phyloP scores from a whole-genome alignment of 805 yeast genomes.

The Candida stauntonica region DNA sequence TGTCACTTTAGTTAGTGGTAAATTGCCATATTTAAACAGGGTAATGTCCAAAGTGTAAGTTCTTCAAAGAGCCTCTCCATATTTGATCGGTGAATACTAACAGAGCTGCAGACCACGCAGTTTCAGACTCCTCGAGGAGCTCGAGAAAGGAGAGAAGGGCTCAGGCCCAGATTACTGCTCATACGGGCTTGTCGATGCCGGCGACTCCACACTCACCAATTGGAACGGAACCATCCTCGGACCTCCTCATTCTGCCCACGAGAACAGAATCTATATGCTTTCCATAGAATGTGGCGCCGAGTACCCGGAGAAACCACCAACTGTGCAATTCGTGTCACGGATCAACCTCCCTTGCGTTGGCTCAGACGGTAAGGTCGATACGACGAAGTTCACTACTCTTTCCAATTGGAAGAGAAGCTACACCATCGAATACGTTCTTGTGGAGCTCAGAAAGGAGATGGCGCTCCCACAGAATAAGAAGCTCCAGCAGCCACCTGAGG shows the following conservation, averaged over 20 bases:
- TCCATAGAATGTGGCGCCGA: constrained; percentile 74
- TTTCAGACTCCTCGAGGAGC: constrained; percentile 89
- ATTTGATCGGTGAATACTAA: neutral
- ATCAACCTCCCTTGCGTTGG: constrained; percentile 89
- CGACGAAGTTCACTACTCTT: constrained; percentile 58
- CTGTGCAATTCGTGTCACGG: constrained; percentile 72
- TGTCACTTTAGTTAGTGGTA: no score
- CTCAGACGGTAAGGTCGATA: constrained; percentile 50
- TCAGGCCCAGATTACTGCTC: constrained; percentile 96
- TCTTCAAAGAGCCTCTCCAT: no score
- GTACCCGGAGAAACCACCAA: constrained; percentile 90
- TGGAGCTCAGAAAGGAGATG: constrained; percentile 90
- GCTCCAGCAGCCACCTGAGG: constrained; percentile 89
- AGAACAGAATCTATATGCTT: constrained; percentile 86
- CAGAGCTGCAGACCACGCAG: constrained; percentile 69
- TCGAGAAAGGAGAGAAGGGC: constrained; percentile 98
- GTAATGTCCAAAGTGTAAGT: constrained; percentile 7
- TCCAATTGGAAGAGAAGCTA: constrained; percentile 82
- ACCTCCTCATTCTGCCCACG: constrained; percentile 89
- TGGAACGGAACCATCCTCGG: constrained; percentile 99
- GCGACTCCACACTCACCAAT: constrained; percentile 86
- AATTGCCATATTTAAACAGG: no score
- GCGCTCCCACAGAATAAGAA: constrained; percentile 78
- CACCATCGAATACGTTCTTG: constrained; percentile 87
- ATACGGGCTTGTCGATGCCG: constrained; percentile 85